Evolutionary conservation across 2,329 filamentous ascomycete genomes (phyloP).

Genomic region (Claviceps sp.): DNA sequence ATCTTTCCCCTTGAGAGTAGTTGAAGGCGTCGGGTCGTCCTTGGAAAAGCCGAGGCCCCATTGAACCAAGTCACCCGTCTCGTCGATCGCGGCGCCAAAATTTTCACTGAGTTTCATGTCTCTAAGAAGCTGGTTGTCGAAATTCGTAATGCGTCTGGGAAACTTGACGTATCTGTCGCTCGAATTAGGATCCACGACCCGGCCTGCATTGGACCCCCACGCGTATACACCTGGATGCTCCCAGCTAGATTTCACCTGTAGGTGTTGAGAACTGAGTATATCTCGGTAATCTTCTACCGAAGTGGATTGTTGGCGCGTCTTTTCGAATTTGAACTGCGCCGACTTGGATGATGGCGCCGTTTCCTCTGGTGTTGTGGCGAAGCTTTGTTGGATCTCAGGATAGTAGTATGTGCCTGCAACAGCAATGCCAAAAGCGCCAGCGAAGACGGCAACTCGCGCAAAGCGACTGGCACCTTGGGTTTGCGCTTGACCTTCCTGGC

Average conservation of each 20-base stretch:
- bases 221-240: slow-evolving; percentile 79
- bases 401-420: slow-evolving; percentile 26
- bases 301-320: slow-evolving; percentile 39
- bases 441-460: slow-evolving; percentile 9
- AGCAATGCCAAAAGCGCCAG: slow-evolving; percentile 24
- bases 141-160: slow-evolving; percentile 65
- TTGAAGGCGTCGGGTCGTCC: slow-evolving; percentile 46
- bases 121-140: slow-evolving; percentile 70
- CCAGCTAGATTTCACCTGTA: slow-evolving; percentile 74
- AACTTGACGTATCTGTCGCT: slow-evolving; percentile 66
- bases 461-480: slow-evolving; percentile 15
- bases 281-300: slow-evolving; percentile 63
- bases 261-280: slow-evolving; percentile 69
- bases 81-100: slow-evolving; percentile 76
- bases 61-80: slow-evolving; percentile 79
- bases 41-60: slow-evolving; percentile 74
- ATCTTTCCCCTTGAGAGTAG: slow-evolving; percentile 71
- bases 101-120: slow-evolving; percentile 75
- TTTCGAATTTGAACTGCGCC: slow-evolving; percentile 55
- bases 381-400: slow-evolving; percentile 18
- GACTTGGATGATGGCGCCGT: slow-evolving; percentile 22
- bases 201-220: slow-evolving; percentile 80
- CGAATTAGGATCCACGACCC: slow-evolving; percentile 75
- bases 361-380: slow-evolving; percentile 8
- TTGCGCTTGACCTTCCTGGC: slow-evolving; percentile 8